phyloP scores from a whole-genome alignment of 768 basidiomycete species.

The Wakefieldia striispora region DNA sequence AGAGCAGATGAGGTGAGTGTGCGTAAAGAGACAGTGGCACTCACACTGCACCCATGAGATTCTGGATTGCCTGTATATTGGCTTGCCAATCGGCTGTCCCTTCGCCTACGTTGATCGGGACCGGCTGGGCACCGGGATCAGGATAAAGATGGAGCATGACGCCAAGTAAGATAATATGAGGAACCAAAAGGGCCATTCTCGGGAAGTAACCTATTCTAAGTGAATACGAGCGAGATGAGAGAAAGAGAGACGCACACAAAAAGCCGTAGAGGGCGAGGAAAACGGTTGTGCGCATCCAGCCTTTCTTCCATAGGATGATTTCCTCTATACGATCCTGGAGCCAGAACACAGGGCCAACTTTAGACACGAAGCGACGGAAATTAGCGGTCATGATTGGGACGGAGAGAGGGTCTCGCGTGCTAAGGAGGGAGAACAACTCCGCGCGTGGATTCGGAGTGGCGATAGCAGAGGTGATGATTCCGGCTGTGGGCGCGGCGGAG shows the following conservation, averaged over 20 bases:
- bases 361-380: constrained; percentile 77
- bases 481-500: constrained; percentile 2
- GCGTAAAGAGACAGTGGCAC: constrained; percentile 19
- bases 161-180: constrained; percentile 58
- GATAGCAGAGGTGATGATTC: constrained; percentile 18
- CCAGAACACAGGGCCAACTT: constrained; percentile 83
- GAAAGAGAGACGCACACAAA: constrained; percentile 57
- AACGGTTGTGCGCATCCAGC: constrained; percentile 65
- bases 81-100: constrained; percentile 80
- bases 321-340: constrained; percentile 86
- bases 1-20: not conserved
- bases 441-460: constrained; percentile 21
- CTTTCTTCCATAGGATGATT: constrained; percentile 76
- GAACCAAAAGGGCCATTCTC: constrained; percentile 64
- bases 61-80: constrained; percentile 87
- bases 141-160: constrained; percentile 70
- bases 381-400: constrained; percentile 62
- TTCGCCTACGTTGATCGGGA: constrained; percentile 45
- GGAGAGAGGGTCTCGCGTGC: constrained; percentile 67
- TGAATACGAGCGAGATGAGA: not conserved
- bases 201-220: constrained; percentile 67
- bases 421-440: constrained; percentile 37
- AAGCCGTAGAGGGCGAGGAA: constrained; percentile 81
- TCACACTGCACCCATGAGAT: constrained; percentile 83
- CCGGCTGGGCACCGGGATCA: constrained; percentile 30